These are phyloP conservation scores for Akanthomyces uredinophilus DNA, from an alignment of 2,329 filamentous ascomycete species.

Conservation along the genomic window DNA sequence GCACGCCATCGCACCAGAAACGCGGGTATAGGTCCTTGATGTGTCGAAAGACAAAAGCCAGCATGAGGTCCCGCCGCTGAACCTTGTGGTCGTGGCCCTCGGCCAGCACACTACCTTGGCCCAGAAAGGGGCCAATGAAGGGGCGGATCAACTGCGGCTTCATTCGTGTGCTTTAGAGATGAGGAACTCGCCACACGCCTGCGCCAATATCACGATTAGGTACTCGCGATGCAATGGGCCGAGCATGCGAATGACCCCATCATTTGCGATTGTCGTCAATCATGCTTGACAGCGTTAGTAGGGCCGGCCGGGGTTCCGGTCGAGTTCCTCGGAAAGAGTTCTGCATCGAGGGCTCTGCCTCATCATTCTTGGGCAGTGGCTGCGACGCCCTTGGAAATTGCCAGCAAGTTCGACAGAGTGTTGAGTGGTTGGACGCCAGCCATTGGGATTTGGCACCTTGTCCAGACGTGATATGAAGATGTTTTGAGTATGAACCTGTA, in stretches of 20 bases:
- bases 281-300: background rate
- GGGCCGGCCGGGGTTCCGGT: background rate
- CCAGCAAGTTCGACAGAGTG: background rate
- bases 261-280: background rate
- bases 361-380: background rate
- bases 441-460: background rate
- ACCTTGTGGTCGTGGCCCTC: slow-evolving; percentile 21
- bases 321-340: background rate
- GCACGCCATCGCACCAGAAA: slow-evolving; percentile 21
- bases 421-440: background rate
- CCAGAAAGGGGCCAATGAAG: slow-evolving; percentile 15
- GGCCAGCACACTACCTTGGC: slow-evolving; percentile 17
- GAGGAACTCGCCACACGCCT: slow-evolving; percentile 10
- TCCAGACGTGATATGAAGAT: background rate
- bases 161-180: slow-evolving; percentile 17
- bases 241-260: slow-evolving; percentile 1
- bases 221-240: slow-evolving; percentile 5
- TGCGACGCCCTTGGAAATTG: background rate
- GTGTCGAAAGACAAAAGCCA: slow-evolving; percentile 20
- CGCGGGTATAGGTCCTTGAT: slow-evolving; percentile 19
- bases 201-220: slow-evolving; percentile 5
- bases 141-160: slow-evolving; percentile 17
- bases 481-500: slow-evolving; percentile 8
- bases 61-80: slow-evolving; percentile 20
- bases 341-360: background rate